A percentile compares a stretch with the other conserved stretches of the same genome.
Conservation (phyloP, 2,329 filamentous ascomycete species). For the Drechslerella coelobrocha region DNA sequence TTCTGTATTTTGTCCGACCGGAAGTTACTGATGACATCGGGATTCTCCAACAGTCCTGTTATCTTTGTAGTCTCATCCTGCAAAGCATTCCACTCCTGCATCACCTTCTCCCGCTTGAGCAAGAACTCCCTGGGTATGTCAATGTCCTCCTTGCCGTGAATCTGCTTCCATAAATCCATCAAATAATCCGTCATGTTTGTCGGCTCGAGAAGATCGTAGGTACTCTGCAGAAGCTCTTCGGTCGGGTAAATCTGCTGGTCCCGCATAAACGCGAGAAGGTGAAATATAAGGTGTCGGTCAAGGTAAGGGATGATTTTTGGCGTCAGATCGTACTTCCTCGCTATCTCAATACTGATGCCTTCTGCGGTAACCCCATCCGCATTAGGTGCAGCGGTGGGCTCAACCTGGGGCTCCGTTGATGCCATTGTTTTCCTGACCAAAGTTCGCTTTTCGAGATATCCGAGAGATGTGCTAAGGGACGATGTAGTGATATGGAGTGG, state of each 20-base stretch:
- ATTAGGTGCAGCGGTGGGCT: conserved; percentile 15
- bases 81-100: conserved; percentile 80
- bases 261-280: conserved; percentile 88
- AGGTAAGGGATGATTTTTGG: conserved; percentile 89
- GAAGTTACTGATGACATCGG: conserved; percentile 88
- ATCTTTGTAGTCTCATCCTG: conserved; percentile 90
- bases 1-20: conserved; percentile 98
- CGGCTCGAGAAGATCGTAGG: conserved; percentile 91
- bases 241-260: conserved; percentile 63
- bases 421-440: conserved; percentile 25
- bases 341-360: conserved; percentile 36
- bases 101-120: conserved; percentile 86
- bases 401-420: conserved; percentile 20
- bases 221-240: conserved; percentile 82
- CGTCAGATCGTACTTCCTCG: conserved; percentile 74
- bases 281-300: conserved; percentile 95
- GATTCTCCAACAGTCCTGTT: conserved; percentile 80
- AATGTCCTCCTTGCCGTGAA: conserved; percentile 77
- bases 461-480: too few species aligned
- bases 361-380: conserved; percentile 27
- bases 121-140: conserved; percentile 80
- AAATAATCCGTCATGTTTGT: conserved; percentile 99
- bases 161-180: conserved; percentile 85
- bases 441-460: too few species aligned
- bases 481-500: too few species aligned